Percentiles rank a stretch among this genome's conserved stretches.
Conservation (phyloP, 441 rosid species). For the Isatis lusitanica region DNA sequence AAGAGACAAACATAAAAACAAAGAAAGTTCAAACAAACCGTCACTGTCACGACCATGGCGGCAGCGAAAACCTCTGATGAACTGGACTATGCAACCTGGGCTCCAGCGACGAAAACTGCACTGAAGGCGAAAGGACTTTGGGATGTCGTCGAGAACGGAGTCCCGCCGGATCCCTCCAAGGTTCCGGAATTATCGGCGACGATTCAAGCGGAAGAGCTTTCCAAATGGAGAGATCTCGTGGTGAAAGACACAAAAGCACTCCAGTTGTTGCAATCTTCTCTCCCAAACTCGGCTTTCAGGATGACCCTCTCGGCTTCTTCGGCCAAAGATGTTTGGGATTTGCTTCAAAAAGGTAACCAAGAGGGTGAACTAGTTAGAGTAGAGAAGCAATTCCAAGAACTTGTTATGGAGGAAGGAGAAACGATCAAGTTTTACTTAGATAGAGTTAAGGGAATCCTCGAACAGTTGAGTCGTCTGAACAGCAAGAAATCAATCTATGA, state of each 20-base stretch:
- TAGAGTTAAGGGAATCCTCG: background rate
- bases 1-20: background rate
- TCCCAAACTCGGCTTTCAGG: background rate
- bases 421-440: background rate
- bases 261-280: constrained; percentile 10
- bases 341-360: background rate
- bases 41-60: constrained; percentile 6
- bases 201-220: background rate
- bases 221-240: background rate
- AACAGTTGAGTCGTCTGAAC: background rate
- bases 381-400: constrained; percentile 23
- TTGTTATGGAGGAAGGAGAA: background rate
- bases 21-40: too few species aligned
- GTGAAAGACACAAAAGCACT: constrained; percentile 15
- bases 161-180: constrained; percentile 16
- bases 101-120: background rate
- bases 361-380: background rate
- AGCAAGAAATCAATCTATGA: background rate
- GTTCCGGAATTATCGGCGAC: background rate
- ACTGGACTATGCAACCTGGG: background rate
- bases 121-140: constrained; percentile 2
- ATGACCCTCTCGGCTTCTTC: background rate
- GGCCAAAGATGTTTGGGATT: constrained; percentile 5
- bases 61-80: background rate
- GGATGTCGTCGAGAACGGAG: constrained; percentile 13